Conservation (phyloP, 805 yeast species). For the Allodekkera sacchari region DNA sequence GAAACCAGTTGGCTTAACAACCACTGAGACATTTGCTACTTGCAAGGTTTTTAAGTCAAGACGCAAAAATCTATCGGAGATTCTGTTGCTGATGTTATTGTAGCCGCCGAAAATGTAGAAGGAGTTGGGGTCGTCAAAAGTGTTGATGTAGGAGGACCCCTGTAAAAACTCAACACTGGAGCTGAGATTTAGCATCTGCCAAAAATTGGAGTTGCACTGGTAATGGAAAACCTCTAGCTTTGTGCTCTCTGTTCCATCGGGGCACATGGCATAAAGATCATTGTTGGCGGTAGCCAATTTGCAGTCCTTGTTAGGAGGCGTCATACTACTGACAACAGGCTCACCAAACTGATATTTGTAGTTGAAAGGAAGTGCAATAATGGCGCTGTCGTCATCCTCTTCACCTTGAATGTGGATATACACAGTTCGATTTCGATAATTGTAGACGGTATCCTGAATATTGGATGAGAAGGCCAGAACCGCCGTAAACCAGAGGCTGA, state of each 20-base stretch:
- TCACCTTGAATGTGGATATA: conserved; percentile 16
- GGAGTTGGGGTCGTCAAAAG: conserved; percentile 27
- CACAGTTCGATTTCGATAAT: conserved; percentile 22
- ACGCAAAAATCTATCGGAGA: conserved; percentile 36
- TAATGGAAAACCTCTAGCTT: not conserved
- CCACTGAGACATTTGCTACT: conserved; percentile 33
- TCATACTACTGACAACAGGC: conserved; percentile 7
- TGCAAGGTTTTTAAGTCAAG: conserved; percentile 28
- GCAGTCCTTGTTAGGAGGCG: conserved; percentile 16
- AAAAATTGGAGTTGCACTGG: conserved; percentile 10
- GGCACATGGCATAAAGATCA: conserved; percentile 19
- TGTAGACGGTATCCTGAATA: conserved; percentile 21
- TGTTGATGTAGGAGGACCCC: conserved; percentile 35
- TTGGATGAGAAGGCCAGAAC: no score
- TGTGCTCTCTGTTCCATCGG: conserved; percentile 2
- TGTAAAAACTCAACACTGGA: conserved; percentile 13
- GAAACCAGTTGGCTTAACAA: conserved; percentile 49
- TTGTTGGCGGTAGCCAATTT: conserved; percentile 12
- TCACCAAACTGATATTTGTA: conserved; percentile 15
- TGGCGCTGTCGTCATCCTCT: conserved; percentile 6
- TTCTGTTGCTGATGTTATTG: conserved; percentile 12
- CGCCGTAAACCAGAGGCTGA: no score
- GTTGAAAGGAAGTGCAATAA: conserved; percentile 22
- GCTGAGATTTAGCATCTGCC: conserved; percentile 16
- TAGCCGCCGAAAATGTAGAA: conserved; percentile 52